A percentile compares a stretch with the other conserved stretches of the same genome.
phyloP scores from a whole-genome alignment of 2,329 filamentous ascomycete species.

The Dactylellina cionopaga region DNA sequence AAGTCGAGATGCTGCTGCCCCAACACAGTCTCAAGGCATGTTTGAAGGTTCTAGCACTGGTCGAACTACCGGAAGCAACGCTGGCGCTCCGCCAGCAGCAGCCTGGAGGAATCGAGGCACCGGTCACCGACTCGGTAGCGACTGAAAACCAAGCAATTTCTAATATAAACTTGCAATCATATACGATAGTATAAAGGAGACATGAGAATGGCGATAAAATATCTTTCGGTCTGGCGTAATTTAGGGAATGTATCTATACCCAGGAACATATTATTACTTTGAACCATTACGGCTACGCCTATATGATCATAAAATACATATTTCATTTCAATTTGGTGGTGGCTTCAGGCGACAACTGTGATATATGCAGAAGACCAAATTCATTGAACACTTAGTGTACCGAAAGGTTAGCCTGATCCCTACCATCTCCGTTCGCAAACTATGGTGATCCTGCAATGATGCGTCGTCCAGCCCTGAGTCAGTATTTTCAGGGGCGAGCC shows the following conservation, averaged over 20 bases:
- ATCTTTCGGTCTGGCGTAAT: background rate
- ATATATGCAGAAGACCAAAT: too few relatives aligned
- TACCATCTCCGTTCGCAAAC: slow-evolving; percentile 6
- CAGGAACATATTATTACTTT: background rate
- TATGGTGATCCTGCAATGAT: background rate
- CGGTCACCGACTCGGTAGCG: slow-evolving; percentile 70
- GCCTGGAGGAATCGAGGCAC: slow-evolving; percentile 72
- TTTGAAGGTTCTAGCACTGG: slow-evolving; percentile 53
- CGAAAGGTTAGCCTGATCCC: slow-evolving; percentile 10
- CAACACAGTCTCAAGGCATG: slow-evolving; percentile 55
- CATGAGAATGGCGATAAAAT: too few relatives aligned
- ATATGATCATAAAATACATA: too few relatives aligned
- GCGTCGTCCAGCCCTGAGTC: background rate
- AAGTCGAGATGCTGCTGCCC: slow-evolving; percentile 62
- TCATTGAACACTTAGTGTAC: too few relatives aligned
- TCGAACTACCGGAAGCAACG: slow-evolving; percentile 59
- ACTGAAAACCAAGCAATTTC: slow-evolving; percentile 5
- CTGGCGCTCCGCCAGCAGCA: slow-evolving; percentile 67
- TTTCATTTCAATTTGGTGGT: too few relatives aligned
- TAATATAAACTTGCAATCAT: too few relatives aligned
- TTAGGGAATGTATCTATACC: slow-evolving; percentile 14
- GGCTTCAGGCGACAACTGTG: too few relatives aligned
- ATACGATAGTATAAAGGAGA: too few relatives aligned
- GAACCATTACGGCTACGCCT: background rate
- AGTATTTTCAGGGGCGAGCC: background rate